These are phyloP conservation scores for Neurospora sp. DNA, from an alignment of 495 filamentous ascomycete genomes.

Conservation along the genomic window DNA sequence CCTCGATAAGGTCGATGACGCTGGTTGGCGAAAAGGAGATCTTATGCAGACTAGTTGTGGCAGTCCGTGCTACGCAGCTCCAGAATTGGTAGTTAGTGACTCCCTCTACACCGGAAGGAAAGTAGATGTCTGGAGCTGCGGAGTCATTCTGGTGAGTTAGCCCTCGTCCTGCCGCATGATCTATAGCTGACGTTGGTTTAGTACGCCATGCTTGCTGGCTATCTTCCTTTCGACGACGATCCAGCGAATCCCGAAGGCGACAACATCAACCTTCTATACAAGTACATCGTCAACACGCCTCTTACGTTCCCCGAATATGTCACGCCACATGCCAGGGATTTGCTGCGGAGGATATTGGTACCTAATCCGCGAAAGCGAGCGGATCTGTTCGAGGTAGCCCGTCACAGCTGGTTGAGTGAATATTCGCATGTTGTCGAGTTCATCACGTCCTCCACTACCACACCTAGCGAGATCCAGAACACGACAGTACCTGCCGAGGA, in stretches of 20 bases:
- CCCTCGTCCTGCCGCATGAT: not conserved
- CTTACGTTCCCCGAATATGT: constrained; percentile 99
- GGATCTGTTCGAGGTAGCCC: constrained; percentile 93
- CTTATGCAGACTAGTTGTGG: constrained; percentile 76
- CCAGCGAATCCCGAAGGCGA: constrained; percentile 97
- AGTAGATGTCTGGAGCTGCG: constrained; percentile 98
- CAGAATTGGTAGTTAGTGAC: constrained; percentile 95
- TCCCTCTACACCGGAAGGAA: constrained; percentile 94
- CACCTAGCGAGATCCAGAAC: constrained; percentile 73
- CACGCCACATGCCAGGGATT: constrained; percentile 88
- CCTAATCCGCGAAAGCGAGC: constrained; percentile 90
- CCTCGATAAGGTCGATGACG: constrained; percentile 51
- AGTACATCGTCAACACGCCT: constrained; percentile 96
- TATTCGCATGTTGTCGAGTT: constrained; percentile 91
- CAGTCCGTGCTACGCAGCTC: constrained; percentile 91
- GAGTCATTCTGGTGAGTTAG: constrained; percentile 85
- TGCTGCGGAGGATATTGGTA: constrained; percentile 88
- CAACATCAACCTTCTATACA: constrained; percentile 98
- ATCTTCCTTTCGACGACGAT: constrained; percentile 98
- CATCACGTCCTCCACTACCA: constrained; percentile 90
- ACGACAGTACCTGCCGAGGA: constrained; percentile 63
- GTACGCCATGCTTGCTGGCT: constrained; percentile 99
- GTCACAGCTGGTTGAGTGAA: constrained; percentile 97
- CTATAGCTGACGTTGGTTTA: constrained; percentile 24
- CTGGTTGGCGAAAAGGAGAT: constrained; percentile 56